Evolutionary conservation across 2,329 filamentous ascomycete genomes (phyloP), one percentile per base, ranked within the genome.

Genomic region (Nemania sp.): DNA sequence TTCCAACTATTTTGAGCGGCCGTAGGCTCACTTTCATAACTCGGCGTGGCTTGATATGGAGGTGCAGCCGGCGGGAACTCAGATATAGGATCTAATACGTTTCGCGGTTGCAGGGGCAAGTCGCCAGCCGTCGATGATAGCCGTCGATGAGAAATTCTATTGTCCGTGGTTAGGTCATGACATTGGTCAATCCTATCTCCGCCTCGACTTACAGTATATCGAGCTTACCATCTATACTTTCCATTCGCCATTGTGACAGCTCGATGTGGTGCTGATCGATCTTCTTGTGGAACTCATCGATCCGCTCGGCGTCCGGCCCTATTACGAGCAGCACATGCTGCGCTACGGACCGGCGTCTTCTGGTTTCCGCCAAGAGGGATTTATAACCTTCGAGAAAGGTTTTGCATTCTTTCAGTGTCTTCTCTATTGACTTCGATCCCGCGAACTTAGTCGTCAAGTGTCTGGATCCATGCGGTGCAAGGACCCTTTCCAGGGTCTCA

Each of bases 321-420:
- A 58, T 50, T 15, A 53, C n/a, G 29, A 68, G 58, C 21, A 40
- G 39, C 25, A 65, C 49, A 43, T 64, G 59, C 40, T 63, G 64
- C 32, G 52, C 52, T 35, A 57, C 20, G 42, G 54, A 43, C 18
- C 61, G 45, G 2, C 55, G 43, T 2, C 58, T 39, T 21, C 47
- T 40, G n/a, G n/a, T 52, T 48, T 61, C 35, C 13, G 45, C 52
- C 10, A 69, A 48, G 5, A 65, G 57, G 17, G 61, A 57, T 37
- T 64, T 62, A 63, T 69, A 69, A 6, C 66, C 49, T 32, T 61
- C 59, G 34, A 70, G 67, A 40, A 69, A 70, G 1, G 57, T 20
- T 52, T 68, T 65, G 58, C 65, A 68, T 21, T 70, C 68, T 11
- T 40, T 63, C 15, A 69, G 62, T 32, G 67, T 69, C 17, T 65